phyloP scores from a whole-genome alignment of 2,329 filamentous ascomycete genomes.

The Sporothrix luriei region DNA sequence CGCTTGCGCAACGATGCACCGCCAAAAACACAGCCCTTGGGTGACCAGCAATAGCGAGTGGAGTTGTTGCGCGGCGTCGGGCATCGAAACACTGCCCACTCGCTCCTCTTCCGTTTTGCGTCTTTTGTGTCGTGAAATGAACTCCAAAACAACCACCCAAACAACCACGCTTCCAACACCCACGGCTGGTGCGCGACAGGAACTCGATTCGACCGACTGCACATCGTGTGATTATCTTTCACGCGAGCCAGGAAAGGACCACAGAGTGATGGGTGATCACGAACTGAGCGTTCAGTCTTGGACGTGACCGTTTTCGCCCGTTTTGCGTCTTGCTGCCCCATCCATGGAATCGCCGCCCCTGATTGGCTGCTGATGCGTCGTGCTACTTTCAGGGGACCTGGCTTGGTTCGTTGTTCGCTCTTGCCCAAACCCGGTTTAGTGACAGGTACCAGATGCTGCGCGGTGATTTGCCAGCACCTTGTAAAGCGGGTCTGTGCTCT shows the following conservation, averaged over 20 bases:
- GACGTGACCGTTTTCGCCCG: not conserved
- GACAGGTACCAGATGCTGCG: constrained; percentile 28
- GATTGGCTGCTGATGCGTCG: constrained; percentile 18
- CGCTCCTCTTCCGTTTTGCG: not conserved
- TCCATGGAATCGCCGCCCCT: not conserved
- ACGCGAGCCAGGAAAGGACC: constrained; percentile 5
- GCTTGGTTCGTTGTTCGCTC: constrained; percentile 5
- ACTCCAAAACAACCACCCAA: constrained; percentile 26
- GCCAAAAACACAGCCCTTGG: not conserved
- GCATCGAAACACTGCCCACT: not conserved
- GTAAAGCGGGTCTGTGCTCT: not conserved
- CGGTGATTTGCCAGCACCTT: not conserved
- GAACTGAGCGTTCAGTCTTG: not conserved
- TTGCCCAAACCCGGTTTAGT: constrained; percentile 34
- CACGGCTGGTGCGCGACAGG: constrained; percentile 24
- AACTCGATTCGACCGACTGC: constrained; percentile 18
- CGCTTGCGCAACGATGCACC: constrained; percentile 12
- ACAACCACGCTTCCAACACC: constrained; percentile 7
- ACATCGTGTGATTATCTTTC: constrained; percentile 10
- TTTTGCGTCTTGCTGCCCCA: not conserved
- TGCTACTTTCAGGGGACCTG: constrained; percentile 23
- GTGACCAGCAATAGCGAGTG: constrained; percentile 12
- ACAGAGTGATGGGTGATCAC: not conserved
- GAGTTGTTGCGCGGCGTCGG: not conserved
- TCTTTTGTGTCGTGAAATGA: not conserved